Percentiles rank a stretch among this genome's conserved stretches.
Evolutionary conservation across 208 protist species (phyloP).

Genomic region (Acanthamoeba healyi): DNA sequence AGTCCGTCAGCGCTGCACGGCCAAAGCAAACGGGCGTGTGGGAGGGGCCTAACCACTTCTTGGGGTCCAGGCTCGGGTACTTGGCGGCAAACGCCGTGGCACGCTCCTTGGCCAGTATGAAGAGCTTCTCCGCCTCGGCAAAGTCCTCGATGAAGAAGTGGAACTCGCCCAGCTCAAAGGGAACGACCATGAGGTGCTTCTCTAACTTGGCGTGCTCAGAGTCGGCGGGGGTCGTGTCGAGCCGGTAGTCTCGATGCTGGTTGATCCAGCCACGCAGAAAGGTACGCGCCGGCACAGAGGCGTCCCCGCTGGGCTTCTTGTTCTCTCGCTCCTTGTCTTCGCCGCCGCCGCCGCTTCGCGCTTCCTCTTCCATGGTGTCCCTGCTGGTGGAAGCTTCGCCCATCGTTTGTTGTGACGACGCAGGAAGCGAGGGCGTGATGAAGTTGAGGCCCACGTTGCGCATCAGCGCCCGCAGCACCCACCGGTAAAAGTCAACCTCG

Average conservation of each 20-base stretch:
- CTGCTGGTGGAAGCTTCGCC: not conserved
- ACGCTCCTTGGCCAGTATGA: not conserved
- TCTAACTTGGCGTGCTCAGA: not conserved
- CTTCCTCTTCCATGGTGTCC: not conserved
- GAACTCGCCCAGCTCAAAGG: constrained; percentile 61
- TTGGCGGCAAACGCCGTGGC: not conserved
- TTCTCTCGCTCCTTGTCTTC: not conserved
- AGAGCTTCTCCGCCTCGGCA: constrained; percentile 60
- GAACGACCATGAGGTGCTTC: constrained; percentile 5
- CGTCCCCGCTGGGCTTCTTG: constrained; percentile 54
- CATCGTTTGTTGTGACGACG: not conserved
- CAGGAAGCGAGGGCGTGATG: constrained; percentile 24
- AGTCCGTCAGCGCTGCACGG: too few relatives aligned
- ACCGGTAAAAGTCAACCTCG: constrained; percentile 42
- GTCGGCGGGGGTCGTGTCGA: not conserved
- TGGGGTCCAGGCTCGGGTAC: constrained; percentile 9
- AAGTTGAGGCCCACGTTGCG: constrained; percentile 48
- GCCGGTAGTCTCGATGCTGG: constrained; percentile 7
- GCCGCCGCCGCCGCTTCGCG: not conserved
- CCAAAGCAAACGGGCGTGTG: too few relatives aligned
- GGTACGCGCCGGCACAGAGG: not conserved
- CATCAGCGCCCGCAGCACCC: constrained; percentile 42
- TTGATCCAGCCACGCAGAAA: not conserved
- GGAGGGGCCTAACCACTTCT: not conserved
- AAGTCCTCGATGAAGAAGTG: constrained; percentile 68